phyloP scores from a whole-genome alignment of 306 rosid genomes.

The Mimosa pudica region DNA sequence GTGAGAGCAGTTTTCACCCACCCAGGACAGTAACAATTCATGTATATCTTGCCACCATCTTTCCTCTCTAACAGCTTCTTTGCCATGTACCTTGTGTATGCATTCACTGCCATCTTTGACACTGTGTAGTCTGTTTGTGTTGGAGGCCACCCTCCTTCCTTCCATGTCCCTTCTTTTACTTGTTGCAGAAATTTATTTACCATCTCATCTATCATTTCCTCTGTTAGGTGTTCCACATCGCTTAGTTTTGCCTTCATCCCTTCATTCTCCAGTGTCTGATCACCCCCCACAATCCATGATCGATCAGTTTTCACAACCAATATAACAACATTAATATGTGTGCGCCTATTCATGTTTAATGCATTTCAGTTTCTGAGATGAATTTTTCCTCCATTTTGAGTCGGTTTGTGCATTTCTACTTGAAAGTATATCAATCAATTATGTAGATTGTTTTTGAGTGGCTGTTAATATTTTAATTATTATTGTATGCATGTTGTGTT shows the following conservation, averaged over 20 bases:
- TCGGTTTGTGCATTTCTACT: neutral
- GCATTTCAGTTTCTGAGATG: neutral
- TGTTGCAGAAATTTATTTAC: conserved; percentile 63
- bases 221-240: conserved; percentile 58
- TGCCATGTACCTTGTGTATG: conserved; percentile 73
- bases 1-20: conserved; percentile 96
- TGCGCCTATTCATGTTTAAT: no score
- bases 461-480: no score
- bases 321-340: no score
- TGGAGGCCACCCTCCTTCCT: conserved; percentile 78
- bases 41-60: conserved; percentile 72
- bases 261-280: conserved; percentile 73
- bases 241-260: conserved; percentile 59
- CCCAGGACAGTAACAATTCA: conserved; percentile 90
- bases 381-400: neutral
- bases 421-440: no score
- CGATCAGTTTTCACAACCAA: conserved; percentile 17
- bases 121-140: conserved; percentile 69
- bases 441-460: no score
- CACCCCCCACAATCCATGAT: conserved; percentile 9
- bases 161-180: conserved; percentile 84
- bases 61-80: conserved; percentile 56
- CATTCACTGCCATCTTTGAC: conserved; percentile 82
- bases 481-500: no score
- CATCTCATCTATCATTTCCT: conserved; percentile 60